Conservation (phyloP, 768 basidiomycete species). For the Asterophora parasitica region DNA sequence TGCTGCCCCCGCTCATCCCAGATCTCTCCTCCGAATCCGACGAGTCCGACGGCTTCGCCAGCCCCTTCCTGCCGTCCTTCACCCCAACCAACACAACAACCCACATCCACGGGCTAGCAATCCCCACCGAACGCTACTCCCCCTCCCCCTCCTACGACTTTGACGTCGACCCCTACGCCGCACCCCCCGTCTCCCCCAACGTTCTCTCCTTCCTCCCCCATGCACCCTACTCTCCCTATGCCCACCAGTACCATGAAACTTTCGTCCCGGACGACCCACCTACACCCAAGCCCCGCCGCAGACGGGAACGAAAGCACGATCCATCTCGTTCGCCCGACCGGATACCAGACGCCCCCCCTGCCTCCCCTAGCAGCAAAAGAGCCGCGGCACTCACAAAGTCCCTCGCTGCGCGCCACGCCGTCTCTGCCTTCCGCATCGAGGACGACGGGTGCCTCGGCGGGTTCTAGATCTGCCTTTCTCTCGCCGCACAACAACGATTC, state of each 20-base stretch:
- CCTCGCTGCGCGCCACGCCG: slow-evolving; percentile 12
- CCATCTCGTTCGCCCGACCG: slow-evolving; percentile 32
- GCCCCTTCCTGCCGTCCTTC: slow-evolving; percentile 26
- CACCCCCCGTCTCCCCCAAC: slow-evolving; percentile 11
- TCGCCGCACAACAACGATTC: no score
- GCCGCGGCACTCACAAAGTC: slow-evolving; percentile 14
- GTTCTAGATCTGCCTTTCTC: no score
- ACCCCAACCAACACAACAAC: slow-evolving; percentile 10
- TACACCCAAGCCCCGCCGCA: slow-evolving; percentile 18
- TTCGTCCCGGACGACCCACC: slow-evolving; percentile 11
- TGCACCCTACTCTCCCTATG: slow-evolving; percentile 20
- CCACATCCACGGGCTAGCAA: slow-evolving; percentile 26
- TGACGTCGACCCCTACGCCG: slow-evolving; percentile 16
- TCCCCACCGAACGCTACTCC: slow-evolving; percentile 16
- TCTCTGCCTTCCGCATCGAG: slow-evolving; percentile 22
- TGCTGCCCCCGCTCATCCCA: slow-evolving; percentile 49
- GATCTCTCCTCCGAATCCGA: slow-evolving; percentile 63
- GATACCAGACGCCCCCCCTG: slow-evolving; percentile 28
- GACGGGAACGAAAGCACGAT: slow-evolving; percentile 31
- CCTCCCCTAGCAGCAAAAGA: slow-evolving; percentile 16
- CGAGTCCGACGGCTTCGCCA: slow-evolving; percentile 52
- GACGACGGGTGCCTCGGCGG: slow-evolving; percentile 42
- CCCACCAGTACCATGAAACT: slow-evolving; percentile 12
- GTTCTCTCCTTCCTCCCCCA: slow-evolving; percentile 35
- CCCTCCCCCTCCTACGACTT: slow-evolving; percentile 9